Evolutionary conservation across 2,329 filamentous ascomycete genomes (phyloP).

Genomic region (Hortaea sp.): DNA sequence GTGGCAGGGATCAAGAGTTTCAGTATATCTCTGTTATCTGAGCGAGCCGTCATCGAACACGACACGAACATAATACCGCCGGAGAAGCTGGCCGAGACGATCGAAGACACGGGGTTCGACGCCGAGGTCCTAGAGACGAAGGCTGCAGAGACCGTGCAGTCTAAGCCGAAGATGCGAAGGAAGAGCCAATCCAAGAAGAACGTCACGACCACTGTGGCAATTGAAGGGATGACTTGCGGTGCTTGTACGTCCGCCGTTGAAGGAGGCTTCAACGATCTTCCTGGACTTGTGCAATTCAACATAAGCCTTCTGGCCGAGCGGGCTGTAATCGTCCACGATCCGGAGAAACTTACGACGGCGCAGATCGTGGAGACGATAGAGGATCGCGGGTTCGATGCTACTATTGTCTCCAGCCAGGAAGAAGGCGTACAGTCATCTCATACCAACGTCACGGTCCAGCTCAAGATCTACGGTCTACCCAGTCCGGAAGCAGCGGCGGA

Average conservation of each 20-base stretch:
- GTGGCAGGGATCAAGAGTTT: slow-evolving; percentile 75
- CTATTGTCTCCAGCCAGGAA: slow-evolving; percentile 62
- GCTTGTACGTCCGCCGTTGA: slow-evolving; percentile 91
- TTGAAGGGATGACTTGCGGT: slow-evolving; percentile 96
- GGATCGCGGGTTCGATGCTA: slow-evolving; percentile 79
- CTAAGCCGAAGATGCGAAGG: slow-evolving; percentile 22
- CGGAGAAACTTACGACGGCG: slow-evolving; percentile 57
- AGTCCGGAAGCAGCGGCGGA: slow-evolving; percentile 62
- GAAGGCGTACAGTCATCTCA: slow-evolving; percentile 49
- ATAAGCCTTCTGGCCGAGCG: slow-evolving; percentile 90
- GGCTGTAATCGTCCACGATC: slow-evolving; percentile 77
- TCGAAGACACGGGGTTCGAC: slow-evolving; percentile 88
- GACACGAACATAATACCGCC: slow-evolving; percentile 64
- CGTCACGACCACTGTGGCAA: slow-evolving; percentile 71
- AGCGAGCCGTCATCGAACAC: slow-evolving; percentile 88
- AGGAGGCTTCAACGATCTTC: slow-evolving; percentile 63
- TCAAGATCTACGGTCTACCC: slow-evolving; percentile 74
- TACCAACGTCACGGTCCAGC: slow-evolving; percentile 51
- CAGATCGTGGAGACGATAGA: slow-evolving; percentile 77
- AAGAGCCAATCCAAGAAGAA: slow-evolving; percentile 24
- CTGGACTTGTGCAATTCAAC: slow-evolving; percentile 80
- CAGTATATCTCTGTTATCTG: slow-evolving; percentile 88
- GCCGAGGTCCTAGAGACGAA: slow-evolving; percentile 70
- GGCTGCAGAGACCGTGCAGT: slow-evolving; percentile 29
- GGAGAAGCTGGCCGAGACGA: slow-evolving; percentile 69